Base-by-base conservation (phyloP, 345 rosid genomes). In the Cardiospermum halicacabum region DNA sequence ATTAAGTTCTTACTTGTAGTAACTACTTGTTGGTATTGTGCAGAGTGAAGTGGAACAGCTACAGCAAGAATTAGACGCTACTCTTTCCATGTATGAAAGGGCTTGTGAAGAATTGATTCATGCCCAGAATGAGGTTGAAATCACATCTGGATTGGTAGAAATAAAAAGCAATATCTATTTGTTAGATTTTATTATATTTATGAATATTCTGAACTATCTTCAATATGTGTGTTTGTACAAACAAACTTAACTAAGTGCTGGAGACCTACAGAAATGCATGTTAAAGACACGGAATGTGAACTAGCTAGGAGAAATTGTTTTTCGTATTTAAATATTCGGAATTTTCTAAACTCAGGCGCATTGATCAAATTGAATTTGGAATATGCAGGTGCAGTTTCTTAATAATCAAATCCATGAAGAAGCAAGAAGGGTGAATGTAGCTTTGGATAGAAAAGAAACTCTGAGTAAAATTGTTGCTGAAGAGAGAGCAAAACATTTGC, bases 81-180 rank as follows among this genome's bases (percentile, higher is more conserved):
- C 96, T 7, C 63, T 83, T 60, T 58, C 78, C 51, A 81, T 85
- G 98, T 89, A 89, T 69, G 75, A 81, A 65, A 67, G 74, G 64
- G 85, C 90, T 70, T 82, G 95, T 53, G 89, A 81, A 75, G 91
- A 89, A 74, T 84, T 92, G 30, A 84, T 89, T 19, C 81, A 78
- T 65, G 74, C 86, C 62, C 92, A 87, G 70, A 85, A 73, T 61
- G 78, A 92, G 92, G 98, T 92, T 12, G 18, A 67, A 49, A 32
- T 55, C 60, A 54, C 3, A 2, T 55, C 13, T 32, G 7, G 42
- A 30, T 59, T 34, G 5, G 15, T 25, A 39, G 37, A 4, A 53
- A 53, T 11, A 37, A 49, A 65, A n/a, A 55, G n/a, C 36, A 40
- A 40, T 25, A 53, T 19, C 34, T 22, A 8, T 49, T 34, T n/a